A percentile compares a stretch with the other conserved stretches of the same genome.
Conservation (phyloP, 257 asterid genomes). For the Solanum stenotomum region DNA sequence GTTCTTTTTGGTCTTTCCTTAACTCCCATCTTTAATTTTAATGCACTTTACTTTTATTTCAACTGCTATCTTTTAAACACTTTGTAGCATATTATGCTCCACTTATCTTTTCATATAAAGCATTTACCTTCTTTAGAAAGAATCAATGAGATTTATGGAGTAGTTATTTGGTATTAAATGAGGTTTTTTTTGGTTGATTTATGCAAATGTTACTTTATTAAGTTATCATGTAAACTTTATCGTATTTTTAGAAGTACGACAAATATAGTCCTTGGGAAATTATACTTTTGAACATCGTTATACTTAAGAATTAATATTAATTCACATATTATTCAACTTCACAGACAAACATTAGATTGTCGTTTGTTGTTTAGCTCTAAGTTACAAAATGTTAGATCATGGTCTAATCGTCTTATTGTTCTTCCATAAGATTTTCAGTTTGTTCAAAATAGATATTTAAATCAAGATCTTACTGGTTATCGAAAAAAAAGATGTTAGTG, state of each 20-base stretch:
- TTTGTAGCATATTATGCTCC: not conserved
- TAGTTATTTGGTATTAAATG: not conserved
- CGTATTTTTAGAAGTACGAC: not conserved
- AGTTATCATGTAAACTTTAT: not conserved
- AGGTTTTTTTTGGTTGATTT: not conserved
- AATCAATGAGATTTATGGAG: not conserved
- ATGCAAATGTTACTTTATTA: not conserved
- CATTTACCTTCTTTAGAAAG: not conserved
- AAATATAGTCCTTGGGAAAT: not conserved
- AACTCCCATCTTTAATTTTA: conserved; percentile 1
- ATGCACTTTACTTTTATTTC: not conserved
- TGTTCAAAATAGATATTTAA: not conserved
- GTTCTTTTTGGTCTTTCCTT: not conserved
- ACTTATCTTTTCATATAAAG: not conserved
- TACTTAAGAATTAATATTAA: not conserved
- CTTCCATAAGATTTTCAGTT: not conserved
- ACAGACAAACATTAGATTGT: not conserved
- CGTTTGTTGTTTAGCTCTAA: not conserved
- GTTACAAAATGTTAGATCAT: not conserved
- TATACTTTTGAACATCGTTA: not conserved
- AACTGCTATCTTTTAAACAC: not conserved
- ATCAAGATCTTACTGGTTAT: no score
- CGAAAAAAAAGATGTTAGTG: not conserved
- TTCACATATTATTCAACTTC: not conserved
- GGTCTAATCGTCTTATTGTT: not conserved